Conservation (phyloP, 176 grass and related monocot genomes). For the Oryza glaberrima region DNA sequence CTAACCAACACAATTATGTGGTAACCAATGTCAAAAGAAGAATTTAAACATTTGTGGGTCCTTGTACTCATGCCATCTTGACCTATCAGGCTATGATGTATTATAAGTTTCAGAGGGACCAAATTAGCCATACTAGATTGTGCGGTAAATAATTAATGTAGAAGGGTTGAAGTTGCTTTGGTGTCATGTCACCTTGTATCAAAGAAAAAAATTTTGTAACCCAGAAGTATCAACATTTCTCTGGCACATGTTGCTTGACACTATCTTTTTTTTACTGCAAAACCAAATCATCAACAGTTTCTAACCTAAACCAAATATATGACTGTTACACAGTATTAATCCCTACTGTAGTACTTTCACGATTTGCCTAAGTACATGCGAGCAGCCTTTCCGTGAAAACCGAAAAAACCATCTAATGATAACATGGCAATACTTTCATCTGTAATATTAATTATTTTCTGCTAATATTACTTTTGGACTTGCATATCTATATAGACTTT, state of each 20-base stretch:
- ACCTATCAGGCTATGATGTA: not conserved
- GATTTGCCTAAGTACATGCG: not conserved
- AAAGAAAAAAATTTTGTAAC: not conserved
- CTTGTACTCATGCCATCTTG: not conserved
- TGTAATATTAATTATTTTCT: not conserved
- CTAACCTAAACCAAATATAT: not conserved
- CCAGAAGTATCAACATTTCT: not conserved
- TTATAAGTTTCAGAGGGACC: not conserved
- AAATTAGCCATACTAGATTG: not conserved
- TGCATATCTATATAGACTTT: not conserved
- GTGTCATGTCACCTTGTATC: not conserved
- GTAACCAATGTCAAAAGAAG: constrained; percentile 1
- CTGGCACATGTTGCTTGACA: not conserved
- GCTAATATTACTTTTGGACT: not conserved
- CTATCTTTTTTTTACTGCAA: not conserved
- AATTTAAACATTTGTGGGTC: not conserved
- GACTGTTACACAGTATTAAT: constrained; percentile 1
- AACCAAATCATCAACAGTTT: not conserved
- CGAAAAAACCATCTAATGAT: not conserved
- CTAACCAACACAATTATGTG: not conserved
- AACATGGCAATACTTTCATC: not conserved
- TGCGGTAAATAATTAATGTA: not conserved
- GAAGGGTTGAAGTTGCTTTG: constrained; percentile 5
- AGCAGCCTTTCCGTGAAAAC: not conserved
- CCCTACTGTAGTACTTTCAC: constrained; percentile 9